These are phyloP conservation scores for Lenwebbia sp. DNA, from an alignment of 345 rosid genomes.

Conservation along the genomic window DNA sequence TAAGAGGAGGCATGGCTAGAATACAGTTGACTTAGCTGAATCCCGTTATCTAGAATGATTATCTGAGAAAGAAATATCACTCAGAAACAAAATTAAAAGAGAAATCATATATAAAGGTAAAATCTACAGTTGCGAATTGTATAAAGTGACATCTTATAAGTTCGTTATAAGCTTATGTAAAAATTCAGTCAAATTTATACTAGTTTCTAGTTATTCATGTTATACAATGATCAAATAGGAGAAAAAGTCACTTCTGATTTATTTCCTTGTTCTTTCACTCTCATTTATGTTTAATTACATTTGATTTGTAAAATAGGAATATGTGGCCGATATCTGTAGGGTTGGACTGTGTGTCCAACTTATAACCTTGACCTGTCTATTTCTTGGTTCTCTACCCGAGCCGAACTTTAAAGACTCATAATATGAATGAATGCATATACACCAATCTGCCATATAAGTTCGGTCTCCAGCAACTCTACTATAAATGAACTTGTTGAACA, in stretches of 20 bases:
- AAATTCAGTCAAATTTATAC: neutral
- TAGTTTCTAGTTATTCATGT: neutral
- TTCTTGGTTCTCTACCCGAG: neutral
- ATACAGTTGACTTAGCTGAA: neutral
- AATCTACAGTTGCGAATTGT: neutral
- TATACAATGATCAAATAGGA: neutral
- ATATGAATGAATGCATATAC: neutral
- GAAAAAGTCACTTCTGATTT: neutral
- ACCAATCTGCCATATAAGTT: neutral
- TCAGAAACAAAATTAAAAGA: neutral
- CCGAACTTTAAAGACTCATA: neutral
- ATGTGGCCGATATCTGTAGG: neutral
- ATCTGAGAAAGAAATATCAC: neutral
- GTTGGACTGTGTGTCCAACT: neutral
- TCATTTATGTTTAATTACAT: neutral
- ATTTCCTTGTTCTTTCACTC: neutral
- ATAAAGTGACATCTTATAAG: neutral
- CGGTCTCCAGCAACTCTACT: neutral
- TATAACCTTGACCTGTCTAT: neutral
- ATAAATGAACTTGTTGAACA: neutral
- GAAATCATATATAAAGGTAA: neutral
- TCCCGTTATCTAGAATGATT: neutral
- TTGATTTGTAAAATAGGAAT: neutral
- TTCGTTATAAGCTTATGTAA: neutral
- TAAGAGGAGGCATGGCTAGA: neutral